A percentile compares a stretch with the other conserved stretches of the same genome.
Evolutionary conservation across 768 basidiomycete genomes (phyloP).

Genomic region (Tubosaeta sp.): DNA sequence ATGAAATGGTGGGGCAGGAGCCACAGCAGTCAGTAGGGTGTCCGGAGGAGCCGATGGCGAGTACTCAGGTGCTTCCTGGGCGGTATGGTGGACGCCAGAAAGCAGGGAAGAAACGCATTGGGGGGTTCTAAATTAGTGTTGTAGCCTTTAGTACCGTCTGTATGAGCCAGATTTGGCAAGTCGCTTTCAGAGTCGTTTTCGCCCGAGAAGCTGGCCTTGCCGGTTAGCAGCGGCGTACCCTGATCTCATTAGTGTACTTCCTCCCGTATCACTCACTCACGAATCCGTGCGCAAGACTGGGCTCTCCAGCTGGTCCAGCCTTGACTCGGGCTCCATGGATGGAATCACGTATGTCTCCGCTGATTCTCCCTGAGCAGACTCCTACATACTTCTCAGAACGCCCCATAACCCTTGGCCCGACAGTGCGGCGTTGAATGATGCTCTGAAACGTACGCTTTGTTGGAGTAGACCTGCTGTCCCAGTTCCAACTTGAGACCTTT

Average conservation of each 20-base stretch:
- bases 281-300: slow-evolving; percentile 62
- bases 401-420: slow-evolving; percentile 62
- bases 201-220: slow-evolving; percentile 1
- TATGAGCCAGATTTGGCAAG: slow-evolving; percentile 17
- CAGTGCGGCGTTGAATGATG: slow-evolving; percentile 56
- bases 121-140: slow-evolving; percentile 55
- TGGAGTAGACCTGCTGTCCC: not conserved
- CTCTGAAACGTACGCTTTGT: slow-evolving; percentile 54
- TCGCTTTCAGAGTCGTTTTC: slow-evolving; percentile 13
- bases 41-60: slow-evolving; percentile 48
- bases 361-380: slow-evolving; percentile 4
- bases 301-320: slow-evolving; percentile 55
- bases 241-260: slow-evolving; percentile 14
- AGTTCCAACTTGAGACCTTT: slow-evolving; percentile 4
- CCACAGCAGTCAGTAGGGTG: slow-evolving; percentile 16
- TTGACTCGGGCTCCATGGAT: slow-evolving; percentile 67
- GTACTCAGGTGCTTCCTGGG: slow-evolving; percentile 71
- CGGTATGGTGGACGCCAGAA: slow-evolving; percentile 68
- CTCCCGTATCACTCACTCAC: slow-evolving; percentile 17
- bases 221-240: slow-evolving; percentile 22
- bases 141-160: not conserved
- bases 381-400: slow-evolving; percentile 35
- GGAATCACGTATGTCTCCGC: slow-evolving; percentile 50
- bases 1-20: slow-evolving; percentile 8
- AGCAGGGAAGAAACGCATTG: slow-evolving; percentile 59